A percentile compares a stretch with the other conserved stretches of the same genome.
phyloP scores from a whole-genome alignment of 2,329 filamentous ascomycete species.

The Chrysoporthe cubensis region DNA sequence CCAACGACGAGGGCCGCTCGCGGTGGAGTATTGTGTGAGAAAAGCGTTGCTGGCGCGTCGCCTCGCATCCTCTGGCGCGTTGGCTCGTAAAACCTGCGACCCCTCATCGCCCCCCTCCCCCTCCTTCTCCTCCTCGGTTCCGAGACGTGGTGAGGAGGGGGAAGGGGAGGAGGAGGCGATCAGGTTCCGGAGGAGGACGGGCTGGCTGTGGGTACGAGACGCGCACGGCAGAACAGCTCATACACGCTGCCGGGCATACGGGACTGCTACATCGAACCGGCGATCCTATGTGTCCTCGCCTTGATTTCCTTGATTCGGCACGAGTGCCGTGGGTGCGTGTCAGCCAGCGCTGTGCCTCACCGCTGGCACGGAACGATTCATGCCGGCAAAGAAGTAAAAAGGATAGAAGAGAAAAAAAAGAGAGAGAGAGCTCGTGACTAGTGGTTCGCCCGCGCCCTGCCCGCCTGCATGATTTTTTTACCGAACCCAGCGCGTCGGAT shows the following conservation, averaged over 20 bases:
- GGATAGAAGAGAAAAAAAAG: too few relatives aligned
- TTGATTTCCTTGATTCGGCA: too few relatives aligned
- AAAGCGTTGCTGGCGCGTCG: not conserved
- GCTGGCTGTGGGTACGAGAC: not conserved
- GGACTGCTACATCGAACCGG: too few relatives aligned
- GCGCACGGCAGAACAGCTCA: too few relatives aligned
- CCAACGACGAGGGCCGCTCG: not conserved
- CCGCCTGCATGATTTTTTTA: constrained; percentile 2
- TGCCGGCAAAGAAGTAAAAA: not conserved
- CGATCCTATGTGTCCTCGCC: too few relatives aligned
- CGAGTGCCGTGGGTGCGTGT: too few relatives aligned
- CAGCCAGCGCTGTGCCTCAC: too few relatives aligned
- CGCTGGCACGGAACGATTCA: not conserved
- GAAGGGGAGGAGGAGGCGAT: too few relatives aligned
- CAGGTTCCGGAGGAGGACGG: not conserved
- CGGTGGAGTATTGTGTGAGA: not conserved
- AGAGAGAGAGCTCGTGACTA: not conserved
- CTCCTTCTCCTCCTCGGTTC: too few relatives aligned
- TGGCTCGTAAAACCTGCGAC: not conserved
- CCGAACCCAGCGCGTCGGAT: constrained; percentile 1
- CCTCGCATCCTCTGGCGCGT: not conserved
- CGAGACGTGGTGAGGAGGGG: not conserved
- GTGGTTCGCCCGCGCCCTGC: not conserved
- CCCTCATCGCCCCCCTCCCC: not conserved
- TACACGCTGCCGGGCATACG: too few relatives aligned